Conservation (phyloP, 305 asterid genomes). For the Rubia tinctorum region DNA sequence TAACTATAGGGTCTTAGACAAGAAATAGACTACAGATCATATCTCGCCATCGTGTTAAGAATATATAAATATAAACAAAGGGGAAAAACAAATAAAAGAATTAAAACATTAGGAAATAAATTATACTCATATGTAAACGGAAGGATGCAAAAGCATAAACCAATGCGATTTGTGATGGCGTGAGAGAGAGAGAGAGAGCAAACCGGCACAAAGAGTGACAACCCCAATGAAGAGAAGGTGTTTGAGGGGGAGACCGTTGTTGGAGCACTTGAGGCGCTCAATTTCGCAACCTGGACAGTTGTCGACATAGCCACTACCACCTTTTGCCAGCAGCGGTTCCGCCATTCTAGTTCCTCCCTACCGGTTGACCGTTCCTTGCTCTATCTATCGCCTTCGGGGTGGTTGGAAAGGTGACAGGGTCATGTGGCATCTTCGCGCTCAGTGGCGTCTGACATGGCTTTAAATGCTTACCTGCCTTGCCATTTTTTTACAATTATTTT, state of each 20-base stretch:
- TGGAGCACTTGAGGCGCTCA: constrained; percentile 29
- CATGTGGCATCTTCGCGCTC: background rate
- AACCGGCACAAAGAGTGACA: constrained; percentile 61
- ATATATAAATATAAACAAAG: too few relatives aligned
- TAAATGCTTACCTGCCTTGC: background rate
- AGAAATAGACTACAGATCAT: too few relatives aligned
- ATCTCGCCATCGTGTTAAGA: too few relatives aligned
- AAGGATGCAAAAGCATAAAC: background rate
- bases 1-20: too few relatives aligned
- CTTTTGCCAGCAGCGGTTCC: constrained; percentile 1
- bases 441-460: background rate
- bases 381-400: background rate
- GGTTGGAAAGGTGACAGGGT: background rate
- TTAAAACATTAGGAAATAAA: too few relatives aligned
- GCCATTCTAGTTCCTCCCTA: background rate
- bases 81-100: too few relatives aligned
- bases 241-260: constrained; percentile 40
- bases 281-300: constrained; percentile 56
- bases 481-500: background rate
- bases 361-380: background rate
- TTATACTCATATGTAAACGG: background rate
- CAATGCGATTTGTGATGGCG: background rate
- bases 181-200: background rate
- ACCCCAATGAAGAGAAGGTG: constrained; percentile 41
- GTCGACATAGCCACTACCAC: constrained; percentile 16